Evolutionary conservation across 441 rosid species (phyloP).

Genomic region (Aleurites moluccanus): DNA sequence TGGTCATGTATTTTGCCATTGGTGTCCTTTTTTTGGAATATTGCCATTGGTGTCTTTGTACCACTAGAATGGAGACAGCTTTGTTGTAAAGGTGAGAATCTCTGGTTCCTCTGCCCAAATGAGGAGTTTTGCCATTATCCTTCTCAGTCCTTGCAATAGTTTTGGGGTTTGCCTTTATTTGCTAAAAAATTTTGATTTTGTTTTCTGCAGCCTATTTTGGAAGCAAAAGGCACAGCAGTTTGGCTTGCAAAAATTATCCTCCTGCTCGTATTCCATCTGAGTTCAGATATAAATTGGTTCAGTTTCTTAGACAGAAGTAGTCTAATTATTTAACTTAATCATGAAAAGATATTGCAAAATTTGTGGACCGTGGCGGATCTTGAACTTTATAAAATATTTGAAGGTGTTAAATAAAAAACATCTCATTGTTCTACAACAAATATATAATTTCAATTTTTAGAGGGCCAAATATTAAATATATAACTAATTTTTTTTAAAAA

Average conservation of each 20-base stretch:
- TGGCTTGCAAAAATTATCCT: constrained; percentile 79
- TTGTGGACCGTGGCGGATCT: no score
- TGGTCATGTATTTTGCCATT: neutral
- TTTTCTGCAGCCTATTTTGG: constrained; percentile 57
- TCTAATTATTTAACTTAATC: constrained; percentile 32
- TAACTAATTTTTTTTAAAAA: no score
- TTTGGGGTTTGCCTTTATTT: neutral
- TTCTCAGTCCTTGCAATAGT: constrained; percentile 8
- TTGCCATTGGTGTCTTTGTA: constrained; percentile 3
- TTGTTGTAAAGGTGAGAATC: constrained; percentile 56
- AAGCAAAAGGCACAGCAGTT: constrained; percentile 75
- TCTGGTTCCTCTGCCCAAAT: constrained; percentile 64
- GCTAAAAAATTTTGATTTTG: neutral
- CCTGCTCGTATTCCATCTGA: constrained; percentile 74
- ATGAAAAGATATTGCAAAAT: neutral
- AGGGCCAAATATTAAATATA: no score
- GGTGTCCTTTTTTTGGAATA: no score
- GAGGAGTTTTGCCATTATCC: constrained; percentile 45
- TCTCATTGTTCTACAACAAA: no score
- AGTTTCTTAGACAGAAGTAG: constrained; percentile 39
- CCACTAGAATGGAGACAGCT: constrained; percentile 65
- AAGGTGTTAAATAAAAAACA: no score
- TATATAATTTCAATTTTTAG: no score
- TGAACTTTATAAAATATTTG: no score
- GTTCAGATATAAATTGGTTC: constrained; percentile 62